Base-by-base conservation (phyloP, 2,329 filamentous ascomycete species). In the Aspergillus tanneri region DNA sequence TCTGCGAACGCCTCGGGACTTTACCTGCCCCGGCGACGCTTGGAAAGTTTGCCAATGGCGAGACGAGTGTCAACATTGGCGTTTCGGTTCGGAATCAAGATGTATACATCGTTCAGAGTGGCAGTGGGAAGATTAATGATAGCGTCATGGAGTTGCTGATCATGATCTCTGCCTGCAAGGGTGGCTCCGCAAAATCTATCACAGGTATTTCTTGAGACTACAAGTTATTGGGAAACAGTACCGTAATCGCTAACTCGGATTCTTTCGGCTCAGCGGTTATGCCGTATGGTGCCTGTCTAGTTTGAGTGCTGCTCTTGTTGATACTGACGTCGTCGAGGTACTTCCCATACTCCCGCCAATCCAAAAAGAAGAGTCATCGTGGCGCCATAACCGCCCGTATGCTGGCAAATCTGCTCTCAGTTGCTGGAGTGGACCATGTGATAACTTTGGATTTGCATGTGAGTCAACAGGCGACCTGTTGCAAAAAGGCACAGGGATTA, bases 61-160 rank as follows among this genome's bases (percentile, higher is more conserved):
- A 87, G 73, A 87, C 83, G 38, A 83, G 81, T 47, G 84, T 87
- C 57, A 81, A 84, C 63, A 84, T 87, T 61, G 80, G 81, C 28
- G 72, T 71, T 42, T 86, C 84, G 21, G 90, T 99, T 57, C 88
- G 93, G 60, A 95, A 99, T 69, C 95, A 97, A 72, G 92, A 99
- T 80, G 92, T 99, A 63, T 99, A 97, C 72, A 92, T 99, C 68
- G 87, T 99, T 52, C 93, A 99, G 77, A 97, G 92, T 54, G 93
- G 93, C 57, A 96, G 93, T 74, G 81, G 84, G 67, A 90, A 87
- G 74, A 96, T 96, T 79, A 99, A 99, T 71, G 93, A 99, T 75
- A 95, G 90, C 65, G 90, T 99, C 67, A 96, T 99, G 90, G 93
- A 99, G 79, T 81, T 99, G 67, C 82, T 99, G 67, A 97, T 99